These are phyloP conservation scores for Suillus placidus DNA, from an alignment of 768 basidiomycete genomes.

Conservation along the genomic window DNA sequence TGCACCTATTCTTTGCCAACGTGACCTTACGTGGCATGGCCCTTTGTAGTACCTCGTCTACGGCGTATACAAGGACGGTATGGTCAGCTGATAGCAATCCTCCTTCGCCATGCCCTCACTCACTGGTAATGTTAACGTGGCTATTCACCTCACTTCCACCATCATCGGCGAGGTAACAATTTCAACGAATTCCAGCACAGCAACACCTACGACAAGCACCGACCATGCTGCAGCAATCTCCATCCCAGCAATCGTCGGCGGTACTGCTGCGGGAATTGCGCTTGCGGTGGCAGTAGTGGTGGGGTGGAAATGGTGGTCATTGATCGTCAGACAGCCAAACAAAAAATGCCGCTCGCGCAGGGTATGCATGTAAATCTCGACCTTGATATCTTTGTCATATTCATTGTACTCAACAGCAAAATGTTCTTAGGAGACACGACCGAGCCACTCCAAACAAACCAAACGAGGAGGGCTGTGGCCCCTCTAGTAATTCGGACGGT, in stretches of 20 bases:
- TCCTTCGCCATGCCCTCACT: constrained; percentile 3
- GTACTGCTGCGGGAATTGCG: constrained; percentile 47
- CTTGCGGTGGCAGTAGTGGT: constrained; percentile 47
- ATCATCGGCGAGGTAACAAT: not conserved
- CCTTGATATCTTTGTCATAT: not conserved
- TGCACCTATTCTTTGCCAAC: too few relatives aligned
- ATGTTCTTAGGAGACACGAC: not conserved
- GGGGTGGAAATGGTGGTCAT: constrained; percentile 52
- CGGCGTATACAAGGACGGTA: not conserved
- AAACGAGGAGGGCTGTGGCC: not conserved
- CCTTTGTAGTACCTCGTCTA: not conserved
- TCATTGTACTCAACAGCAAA: constrained; percentile 8
- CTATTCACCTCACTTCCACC: not conserved
- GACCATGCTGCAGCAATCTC: constrained; percentile 34
- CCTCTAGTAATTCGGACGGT: not conserved
- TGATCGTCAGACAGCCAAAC: not conserved
- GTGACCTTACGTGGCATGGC: not conserved
- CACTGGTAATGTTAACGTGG: not conserved
- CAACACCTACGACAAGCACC: not conserved
- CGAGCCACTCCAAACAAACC: not conserved
- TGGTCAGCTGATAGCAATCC: not conserved
- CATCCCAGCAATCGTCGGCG: constrained; percentile 53
- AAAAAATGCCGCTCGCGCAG: not conserved
- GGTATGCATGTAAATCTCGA: not conserved
- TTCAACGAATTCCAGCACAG: not conserved